phyloP scores from a whole-genome alignment of 768 basidiomycete genomes.

The Hortiboletus flavorubellus region DNA sequence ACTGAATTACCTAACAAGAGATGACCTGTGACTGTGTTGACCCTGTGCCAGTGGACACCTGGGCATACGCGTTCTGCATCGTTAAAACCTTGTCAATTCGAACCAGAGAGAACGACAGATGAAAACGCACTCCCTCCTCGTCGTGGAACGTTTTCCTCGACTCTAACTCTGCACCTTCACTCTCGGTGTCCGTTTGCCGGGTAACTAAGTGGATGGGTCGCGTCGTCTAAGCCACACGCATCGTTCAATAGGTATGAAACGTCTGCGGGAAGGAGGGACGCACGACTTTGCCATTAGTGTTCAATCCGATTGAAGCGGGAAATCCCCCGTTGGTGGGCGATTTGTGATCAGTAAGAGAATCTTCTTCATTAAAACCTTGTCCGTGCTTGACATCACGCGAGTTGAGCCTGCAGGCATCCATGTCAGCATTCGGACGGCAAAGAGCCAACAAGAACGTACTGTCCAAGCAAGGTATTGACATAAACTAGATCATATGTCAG shows the following conservation, averaged over 20 bases:
- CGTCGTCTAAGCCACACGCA: constrained; percentile 6
- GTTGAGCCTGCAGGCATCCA: constrained; percentile 22
- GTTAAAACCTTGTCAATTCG: neutral
- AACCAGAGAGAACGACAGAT: no score
- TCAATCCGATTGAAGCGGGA: constrained; percentile 11
- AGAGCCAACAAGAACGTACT: constrained; percentile 12
- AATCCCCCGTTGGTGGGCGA: neutral
- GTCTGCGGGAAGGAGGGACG: neutral
- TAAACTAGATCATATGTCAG: constrained; percentile 21
- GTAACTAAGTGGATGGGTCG: constrained; percentile 17
- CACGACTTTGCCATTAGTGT: constrained; percentile 15
- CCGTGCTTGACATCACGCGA: constrained; percentile 18
- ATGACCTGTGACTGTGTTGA: constrained; percentile 22
- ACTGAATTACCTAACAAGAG: neutral
- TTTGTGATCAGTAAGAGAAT: constrained; percentile 9
- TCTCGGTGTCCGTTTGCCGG: neutral
- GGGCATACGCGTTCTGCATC: constrained; percentile 12
- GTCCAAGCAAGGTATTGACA: constrained; percentile 26
- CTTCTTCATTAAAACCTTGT: constrained; percentile 26
- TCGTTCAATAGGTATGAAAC: neutral
- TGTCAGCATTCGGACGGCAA: neutral
- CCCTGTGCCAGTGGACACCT: constrained; percentile 7
- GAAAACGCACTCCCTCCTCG: constrained; percentile 4
- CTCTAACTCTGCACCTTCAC: constrained; percentile 10
- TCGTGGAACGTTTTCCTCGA: constrained; percentile 17